Conservation (phyloP, 2,329 filamentous ascomycete genomes). For the Chrysoporthe austroafricana region DNA sequence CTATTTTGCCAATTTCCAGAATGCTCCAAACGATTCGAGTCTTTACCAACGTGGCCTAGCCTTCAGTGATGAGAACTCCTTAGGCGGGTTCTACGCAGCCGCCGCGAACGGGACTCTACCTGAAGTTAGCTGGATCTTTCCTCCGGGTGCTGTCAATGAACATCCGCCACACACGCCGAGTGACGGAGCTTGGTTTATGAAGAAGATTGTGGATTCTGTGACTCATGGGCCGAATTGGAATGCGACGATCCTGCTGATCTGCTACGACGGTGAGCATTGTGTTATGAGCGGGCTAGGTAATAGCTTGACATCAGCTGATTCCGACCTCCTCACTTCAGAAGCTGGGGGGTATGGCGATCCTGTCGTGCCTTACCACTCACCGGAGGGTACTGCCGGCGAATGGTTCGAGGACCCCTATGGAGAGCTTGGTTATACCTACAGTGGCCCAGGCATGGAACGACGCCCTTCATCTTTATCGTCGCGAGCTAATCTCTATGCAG, state of each 20-base stretch:
- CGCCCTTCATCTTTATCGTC: not conserved
- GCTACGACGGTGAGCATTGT: slow-evolving; percentile 48
- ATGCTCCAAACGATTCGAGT: slow-evolving; percentile 43
- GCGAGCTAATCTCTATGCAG: slow-evolving; percentile 23
- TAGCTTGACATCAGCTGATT: not conserved
- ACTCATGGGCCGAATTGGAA: slow-evolving; percentile 52
- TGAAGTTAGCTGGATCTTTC: slow-evolving; percentile 55
- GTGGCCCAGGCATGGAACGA: slow-evolving; percentile 36
- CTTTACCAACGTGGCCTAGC: slow-evolving; percentile 51
- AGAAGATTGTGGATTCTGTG: slow-evolving; percentile 55
- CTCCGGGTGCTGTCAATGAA: slow-evolving; percentile 52
- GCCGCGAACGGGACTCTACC: slow-evolving; percentile 56
- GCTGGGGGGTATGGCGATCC: slow-evolving; percentile 60
- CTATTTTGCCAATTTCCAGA: slow-evolving; percentile 57
- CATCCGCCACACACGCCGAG: slow-evolving; percentile 56
- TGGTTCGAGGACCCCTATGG: slow-evolving; percentile 52
- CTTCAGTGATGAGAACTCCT: slow-evolving; percentile 43
- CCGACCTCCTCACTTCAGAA: slow-evolving; percentile 39
- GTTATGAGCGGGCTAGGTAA: not conserved
- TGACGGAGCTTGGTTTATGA: slow-evolving; percentile 60
- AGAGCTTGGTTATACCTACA: slow-evolving; percentile 43
- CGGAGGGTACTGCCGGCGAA: slow-evolving; percentile 53
- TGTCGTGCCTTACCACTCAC: slow-evolving; percentile 52
- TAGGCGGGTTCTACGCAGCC: slow-evolving; percentile 53
- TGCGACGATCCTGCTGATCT: slow-evolving; percentile 53